Percentiles rank a stretch among this genome's conserved stretches.
Conservation (phyloP, 768 basidiomycete genomes). For the Phylloporus arenicola region DNA sequence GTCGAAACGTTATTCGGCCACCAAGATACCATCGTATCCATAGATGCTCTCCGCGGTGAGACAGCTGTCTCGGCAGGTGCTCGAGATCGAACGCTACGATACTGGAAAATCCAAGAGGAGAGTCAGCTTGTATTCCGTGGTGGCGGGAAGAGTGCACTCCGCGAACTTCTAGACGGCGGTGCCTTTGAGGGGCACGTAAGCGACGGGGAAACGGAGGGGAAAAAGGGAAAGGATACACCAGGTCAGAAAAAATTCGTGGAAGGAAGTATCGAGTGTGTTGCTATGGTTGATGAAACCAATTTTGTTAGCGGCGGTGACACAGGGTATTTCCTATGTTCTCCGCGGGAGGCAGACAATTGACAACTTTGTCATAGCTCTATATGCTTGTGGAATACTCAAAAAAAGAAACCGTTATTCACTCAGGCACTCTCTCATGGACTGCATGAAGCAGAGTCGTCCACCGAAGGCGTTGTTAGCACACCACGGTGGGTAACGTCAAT, state of each 20-base stretch:
- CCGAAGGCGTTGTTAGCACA: constrained; percentile 67
- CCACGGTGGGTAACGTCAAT: constrained; percentile 92
- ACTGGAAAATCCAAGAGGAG: constrained; percentile 96
- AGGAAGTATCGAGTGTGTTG: constrained; percentile 86
- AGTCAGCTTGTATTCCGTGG: constrained; percentile 94
- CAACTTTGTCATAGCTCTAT: constrained; percentile 50
- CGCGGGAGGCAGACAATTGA: neutral
- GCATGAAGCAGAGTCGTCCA: constrained; percentile 61
- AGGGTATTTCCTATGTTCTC: constrained; percentile 52
- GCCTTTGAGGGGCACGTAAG: constrained; percentile 53
- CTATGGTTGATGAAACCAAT: constrained; percentile 92
- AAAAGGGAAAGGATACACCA: constrained; percentile 26
- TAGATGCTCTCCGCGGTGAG: constrained; percentile 81
- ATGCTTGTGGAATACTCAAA: constrained; percentile 83
- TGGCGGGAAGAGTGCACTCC: constrained; percentile 77
- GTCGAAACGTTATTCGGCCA: constrained; percentile 97
- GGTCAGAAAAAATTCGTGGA: constrained; percentile 58
- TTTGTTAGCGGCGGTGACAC: constrained; percentile 95
- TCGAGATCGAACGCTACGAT: constrained; percentile 86
- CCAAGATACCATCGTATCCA: constrained; percentile 74
- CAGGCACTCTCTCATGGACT: constrained; percentile 85
- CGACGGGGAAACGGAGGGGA: constrained; percentile 37
- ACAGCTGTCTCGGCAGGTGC: constrained; percentile 84
- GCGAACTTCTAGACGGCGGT: constrained; percentile 78
- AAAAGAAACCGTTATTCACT: constrained; percentile 93